Conservation (phyloP, 768 basidiomycete species). For the Xerocomus brunneocitrinus region DNA sequence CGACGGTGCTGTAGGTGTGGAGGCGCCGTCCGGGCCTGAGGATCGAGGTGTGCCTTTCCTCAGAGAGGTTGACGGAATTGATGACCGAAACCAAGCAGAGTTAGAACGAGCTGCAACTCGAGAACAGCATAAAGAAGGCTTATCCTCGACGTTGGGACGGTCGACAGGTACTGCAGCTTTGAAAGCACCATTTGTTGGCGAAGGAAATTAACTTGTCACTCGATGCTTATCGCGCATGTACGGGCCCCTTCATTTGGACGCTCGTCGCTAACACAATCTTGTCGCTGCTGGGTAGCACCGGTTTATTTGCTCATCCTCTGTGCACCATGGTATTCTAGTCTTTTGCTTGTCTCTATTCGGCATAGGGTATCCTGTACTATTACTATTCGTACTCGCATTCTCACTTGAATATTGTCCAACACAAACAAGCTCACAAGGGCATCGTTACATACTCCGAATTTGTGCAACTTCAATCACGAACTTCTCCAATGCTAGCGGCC, state of each 20-base stretch:
- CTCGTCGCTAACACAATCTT: conserved; percentile 2
- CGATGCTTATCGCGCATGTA: background rate
- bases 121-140: conserved; percentile 15
- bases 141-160: conserved; percentile 25
- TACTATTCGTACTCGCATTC: background rate
- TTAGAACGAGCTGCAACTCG: conserved; percentile 2
- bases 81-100: conserved; percentile 5
- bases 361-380: conserved; percentile 5
- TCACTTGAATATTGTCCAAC: background rate
- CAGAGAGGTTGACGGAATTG: conserved; percentile 2
- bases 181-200: conserved; percentile 5
- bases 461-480: background rate
- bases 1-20: conserved; percentile 12
- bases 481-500: conserved; percentile 2
- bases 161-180: conserved; percentile 20
- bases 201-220: conserved; percentile 1
- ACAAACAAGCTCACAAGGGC: too few relatives aligned
- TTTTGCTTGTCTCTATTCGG: conserved; percentile 5
- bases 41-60: conserved; percentile 5
- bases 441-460: too few relatives aligned
- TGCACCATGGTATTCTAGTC: conserved; percentile 5
- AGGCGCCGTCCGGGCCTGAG: conserved; percentile 4
- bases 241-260: background rate
- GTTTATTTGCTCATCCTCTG: conserved; percentile 9
- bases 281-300: background rate